A percentile compares a stretch with the other conserved stretches of the same genome.
These are phyloP conservation scores for Ottelia alismoides DNA, from an alignment of 106 monocot genomes.

Conservation along the genomic window DNA sequence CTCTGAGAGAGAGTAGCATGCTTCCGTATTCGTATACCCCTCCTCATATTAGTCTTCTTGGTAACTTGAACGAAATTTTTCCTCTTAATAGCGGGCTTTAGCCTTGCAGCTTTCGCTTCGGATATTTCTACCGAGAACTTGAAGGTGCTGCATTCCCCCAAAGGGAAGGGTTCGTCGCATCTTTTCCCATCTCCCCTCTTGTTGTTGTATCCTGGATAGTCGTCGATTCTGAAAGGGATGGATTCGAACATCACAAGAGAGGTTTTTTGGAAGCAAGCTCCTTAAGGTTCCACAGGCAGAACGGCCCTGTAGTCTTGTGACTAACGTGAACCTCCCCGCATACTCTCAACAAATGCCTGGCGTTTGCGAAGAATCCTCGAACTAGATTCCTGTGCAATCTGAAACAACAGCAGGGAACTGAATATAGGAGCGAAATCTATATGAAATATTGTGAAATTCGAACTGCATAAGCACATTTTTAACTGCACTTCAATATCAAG, in stretches of 20 bases:
- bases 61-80: too few species aligned
- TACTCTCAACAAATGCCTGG: neutral
- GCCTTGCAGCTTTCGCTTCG: too few species aligned
- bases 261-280: neutral
- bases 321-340: neutral
- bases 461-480: too few species aligned
- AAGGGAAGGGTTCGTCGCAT: neutral
- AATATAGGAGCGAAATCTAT: too few species aligned
- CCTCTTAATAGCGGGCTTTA: too few species aligned
- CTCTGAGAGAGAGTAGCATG: too few species aligned
- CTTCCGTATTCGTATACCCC: too few species aligned
- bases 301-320: neutral
- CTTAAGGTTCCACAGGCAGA: neutral
- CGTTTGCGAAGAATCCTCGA: neutral
- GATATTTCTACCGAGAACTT: too few species aligned
- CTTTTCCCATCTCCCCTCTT: neutral
- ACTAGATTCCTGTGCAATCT: slow-evolving; percentile 1
- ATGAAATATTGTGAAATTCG: too few species aligned
- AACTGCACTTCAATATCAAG: too few species aligned
- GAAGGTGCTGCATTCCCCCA: neutral
- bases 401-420: too few species aligned
- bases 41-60: too few species aligned
- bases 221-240: neutral
- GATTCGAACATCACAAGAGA: neutral
- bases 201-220: neutral